phyloP scores from a whole-genome alignment of 768 basidiomycete species.

The Tricholoma terreum region DNA sequence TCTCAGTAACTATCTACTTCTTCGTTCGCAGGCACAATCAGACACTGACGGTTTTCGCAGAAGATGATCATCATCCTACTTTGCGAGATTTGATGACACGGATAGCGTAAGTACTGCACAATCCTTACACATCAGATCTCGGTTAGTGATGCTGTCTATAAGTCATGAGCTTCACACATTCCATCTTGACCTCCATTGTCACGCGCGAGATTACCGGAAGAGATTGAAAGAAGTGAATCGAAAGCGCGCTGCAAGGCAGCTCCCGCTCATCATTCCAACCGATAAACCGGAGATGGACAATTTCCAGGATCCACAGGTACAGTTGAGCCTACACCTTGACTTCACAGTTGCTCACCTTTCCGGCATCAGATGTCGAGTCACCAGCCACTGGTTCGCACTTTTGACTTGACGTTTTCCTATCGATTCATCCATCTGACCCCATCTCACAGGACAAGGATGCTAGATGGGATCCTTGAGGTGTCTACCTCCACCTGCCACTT shows the following conservation, averaged over 20 bases:
- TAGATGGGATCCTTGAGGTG: slow-evolving; percentile 11
- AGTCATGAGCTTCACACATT: slow-evolving; percentile 33
- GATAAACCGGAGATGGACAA: slow-evolving; percentile 31
- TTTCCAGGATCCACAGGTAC: slow-evolving; percentile 38
- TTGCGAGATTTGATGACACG: slow-evolving; percentile 25
- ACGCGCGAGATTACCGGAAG: slow-evolving; percentile 24
- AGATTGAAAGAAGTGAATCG: slow-evolving; percentile 16
- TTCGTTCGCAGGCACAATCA: background rate
- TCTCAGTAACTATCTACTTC: slow-evolving; percentile 12
- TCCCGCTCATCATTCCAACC: background rate
- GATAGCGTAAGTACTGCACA: slow-evolving; percentile 23
- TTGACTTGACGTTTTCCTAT: background rate
- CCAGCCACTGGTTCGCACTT: slow-evolving; percentile 9
- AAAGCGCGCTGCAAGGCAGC: slow-evolving; percentile 14
- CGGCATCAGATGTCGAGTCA: slow-evolving; percentile 12
- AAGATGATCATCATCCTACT: slow-evolving; percentile 26
- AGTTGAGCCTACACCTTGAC: background rate
- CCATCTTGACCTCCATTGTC: slow-evolving; percentile 26
- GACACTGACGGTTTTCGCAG: slow-evolving; percentile 12
- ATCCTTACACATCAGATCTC: background rate
- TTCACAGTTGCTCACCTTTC: background rate
- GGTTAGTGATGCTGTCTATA: background rate
- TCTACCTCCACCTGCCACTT: no score
- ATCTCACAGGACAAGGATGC: slow-evolving; percentile 5
- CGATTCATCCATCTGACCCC: background rate